Evolutionary conservation across 768 basidiomycete species (phyloP).

Genomic region (Kondoa malvinella): DNA sequence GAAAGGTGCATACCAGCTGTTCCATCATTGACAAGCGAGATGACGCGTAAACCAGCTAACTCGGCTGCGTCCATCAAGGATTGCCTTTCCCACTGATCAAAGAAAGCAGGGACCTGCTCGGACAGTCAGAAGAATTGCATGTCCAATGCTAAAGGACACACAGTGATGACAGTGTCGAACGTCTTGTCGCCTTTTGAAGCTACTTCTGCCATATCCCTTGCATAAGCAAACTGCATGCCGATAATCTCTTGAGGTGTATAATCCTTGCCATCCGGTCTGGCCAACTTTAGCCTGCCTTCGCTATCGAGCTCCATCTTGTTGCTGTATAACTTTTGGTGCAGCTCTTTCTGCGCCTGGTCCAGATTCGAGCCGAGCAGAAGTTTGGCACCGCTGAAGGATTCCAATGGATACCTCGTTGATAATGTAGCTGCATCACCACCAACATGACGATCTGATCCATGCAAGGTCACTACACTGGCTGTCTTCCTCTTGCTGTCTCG

Average conservation of each 20-base stretch:
- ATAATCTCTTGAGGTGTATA: slow-evolving; percentile 81
- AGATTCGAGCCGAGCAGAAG: slow-evolving; percentile 40
- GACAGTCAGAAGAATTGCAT: slow-evolving; percentile 3
- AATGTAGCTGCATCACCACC: slow-evolving; percentile 56
- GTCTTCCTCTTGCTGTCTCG: slow-evolving; percentile 96
- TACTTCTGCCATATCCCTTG: slow-evolving; percentile 69
- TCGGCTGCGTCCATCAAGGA: slow-evolving; percentile 83
- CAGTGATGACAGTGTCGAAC: slow-evolving; percentile 67
- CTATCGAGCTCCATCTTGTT: slow-evolving; percentile 1
- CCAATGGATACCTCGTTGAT: slow-evolving; percentile 73
- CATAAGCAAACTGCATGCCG: slow-evolving; percentile 82
- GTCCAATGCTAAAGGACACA: slow-evolving; percentile 16
- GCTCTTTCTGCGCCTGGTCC: slow-evolving; percentile 41
- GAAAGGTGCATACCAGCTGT: slow-evolving; percentile 40
- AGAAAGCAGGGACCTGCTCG: slow-evolving; percentile 57
- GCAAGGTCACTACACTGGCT: slow-evolving; percentile 75
- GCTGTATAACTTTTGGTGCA: slow-evolving; percentile 30
- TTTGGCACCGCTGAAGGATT: slow-evolving; percentile 74
- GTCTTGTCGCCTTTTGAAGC: slow-evolving; percentile 55
- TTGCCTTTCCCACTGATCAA: slow-evolving; percentile 75
- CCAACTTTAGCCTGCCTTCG: not conserved
- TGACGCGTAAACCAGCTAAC: slow-evolving; percentile 63
- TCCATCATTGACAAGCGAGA: slow-evolving; percentile 81
- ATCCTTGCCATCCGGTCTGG: not conserved
- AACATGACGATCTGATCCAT: slow-evolving; percentile 67